A percentile compares a stretch with the other conserved stretches of the same genome.
Conservation (phyloP, 345 rosid species). For the Mangifera indica region DNA sequence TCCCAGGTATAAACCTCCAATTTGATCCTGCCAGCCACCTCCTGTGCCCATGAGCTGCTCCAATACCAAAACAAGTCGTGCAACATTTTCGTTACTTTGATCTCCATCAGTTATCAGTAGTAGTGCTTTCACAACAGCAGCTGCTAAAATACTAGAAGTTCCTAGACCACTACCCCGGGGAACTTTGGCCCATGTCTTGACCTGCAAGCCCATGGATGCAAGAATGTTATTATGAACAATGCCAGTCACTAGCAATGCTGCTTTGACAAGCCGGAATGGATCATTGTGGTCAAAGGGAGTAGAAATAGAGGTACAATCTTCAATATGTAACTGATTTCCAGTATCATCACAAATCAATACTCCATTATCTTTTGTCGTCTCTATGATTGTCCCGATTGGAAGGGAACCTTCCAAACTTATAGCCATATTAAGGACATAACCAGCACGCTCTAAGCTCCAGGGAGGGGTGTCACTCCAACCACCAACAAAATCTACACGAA, state of each 20-base stretch:
- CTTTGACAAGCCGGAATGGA: constrained; percentile 83
- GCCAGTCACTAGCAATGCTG: constrained; percentile 83
- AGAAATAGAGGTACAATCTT: constrained; percentile 49
- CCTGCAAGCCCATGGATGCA: constrained; percentile 50
- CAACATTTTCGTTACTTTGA: constrained; percentile 76
- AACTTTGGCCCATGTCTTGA: constrained; percentile 88
- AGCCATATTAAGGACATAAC: constrained; percentile 93
- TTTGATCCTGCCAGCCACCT: constrained; percentile 99
- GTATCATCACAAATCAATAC: constrained; percentile 68
- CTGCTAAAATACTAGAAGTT: constrained; percentile 95
- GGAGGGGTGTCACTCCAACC: constrained; percentile 99
- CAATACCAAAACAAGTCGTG: constrained; percentile 82
- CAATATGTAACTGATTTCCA: constrained; percentile 53
- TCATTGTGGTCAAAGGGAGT: constrained; percentile 66
- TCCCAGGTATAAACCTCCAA: constrained; percentile 89
- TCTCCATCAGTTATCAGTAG: constrained; percentile 72
- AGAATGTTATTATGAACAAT: constrained; percentile 44
- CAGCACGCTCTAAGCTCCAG: constrained; percentile 96
- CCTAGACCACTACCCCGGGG: constrained; percentile 98
- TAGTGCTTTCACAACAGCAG: constrained; percentile 91
- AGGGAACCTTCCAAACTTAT: constrained; percentile 75
- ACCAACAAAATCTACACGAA: constrained; percentile 93
- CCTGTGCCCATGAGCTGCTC: constrained; percentile 99
- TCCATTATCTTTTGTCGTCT: constrained; percentile 59
- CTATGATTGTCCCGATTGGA: constrained; percentile 81